Conservation (phyloP, 2,329 filamentous ascomycete species). For the Penicillium vulpinum region DNA sequence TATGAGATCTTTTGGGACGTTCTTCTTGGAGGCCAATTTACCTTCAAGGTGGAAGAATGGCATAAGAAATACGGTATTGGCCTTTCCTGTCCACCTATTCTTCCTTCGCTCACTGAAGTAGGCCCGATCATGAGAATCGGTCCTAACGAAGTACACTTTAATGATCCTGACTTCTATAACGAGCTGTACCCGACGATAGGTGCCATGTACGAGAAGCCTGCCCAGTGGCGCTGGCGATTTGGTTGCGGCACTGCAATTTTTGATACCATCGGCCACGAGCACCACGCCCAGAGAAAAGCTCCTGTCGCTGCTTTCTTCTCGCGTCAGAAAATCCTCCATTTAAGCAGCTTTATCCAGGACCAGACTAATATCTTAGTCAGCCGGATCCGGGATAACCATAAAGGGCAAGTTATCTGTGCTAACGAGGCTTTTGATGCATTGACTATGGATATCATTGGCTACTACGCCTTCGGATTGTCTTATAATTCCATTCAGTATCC, state of each 20-base stretch:
- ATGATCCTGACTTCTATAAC: constrained; percentile 1
- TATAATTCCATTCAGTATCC: background rate
- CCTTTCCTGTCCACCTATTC: too few species aligned
- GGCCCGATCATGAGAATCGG: constrained; percentile 10
- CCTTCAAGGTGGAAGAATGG: constrained; percentile 8
- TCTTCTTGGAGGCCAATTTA: constrained; percentile 8
- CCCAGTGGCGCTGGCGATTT: background rate
- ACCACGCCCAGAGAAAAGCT: background rate
- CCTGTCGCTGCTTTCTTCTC: background rate
- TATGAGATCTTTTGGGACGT: constrained; percentile 13
- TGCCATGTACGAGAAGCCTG: background rate
- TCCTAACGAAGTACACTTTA: constrained; percentile 10
- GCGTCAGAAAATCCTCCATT: background rate
- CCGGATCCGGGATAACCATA: background rate
- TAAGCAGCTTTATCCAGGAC: background rate
- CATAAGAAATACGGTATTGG: constrained; percentile 12
- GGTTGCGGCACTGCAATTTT: background rate
- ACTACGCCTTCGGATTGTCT: background rate
- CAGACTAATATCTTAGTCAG: background rate
- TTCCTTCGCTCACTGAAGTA: too few species aligned
- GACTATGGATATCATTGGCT: background rate
- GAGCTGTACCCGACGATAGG: background rate
- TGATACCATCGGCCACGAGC: background rate
- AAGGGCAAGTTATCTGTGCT: background rate
- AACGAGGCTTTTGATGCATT: background rate